Evolutionary conservation across 2,329 filamentous ascomycete species (phyloP), one percentile per base, ranked within the genome.

Genomic region (Ceratocystis smalleyi): DNA sequence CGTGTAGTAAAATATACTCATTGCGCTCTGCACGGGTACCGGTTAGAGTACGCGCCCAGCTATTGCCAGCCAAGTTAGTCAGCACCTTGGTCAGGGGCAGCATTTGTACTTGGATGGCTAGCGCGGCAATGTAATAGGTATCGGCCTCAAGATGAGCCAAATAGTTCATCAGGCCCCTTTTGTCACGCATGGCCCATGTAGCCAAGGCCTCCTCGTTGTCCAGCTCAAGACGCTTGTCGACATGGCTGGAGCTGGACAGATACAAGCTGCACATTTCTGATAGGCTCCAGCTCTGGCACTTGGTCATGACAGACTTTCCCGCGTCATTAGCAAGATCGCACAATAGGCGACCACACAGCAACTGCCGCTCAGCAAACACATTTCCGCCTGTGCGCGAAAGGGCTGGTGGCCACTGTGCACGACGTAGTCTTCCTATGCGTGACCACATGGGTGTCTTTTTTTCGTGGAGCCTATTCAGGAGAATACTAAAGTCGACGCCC

Each of bases 1-100:
- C 92, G 70, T 99, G 94, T 4, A 99, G 82, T 72, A 99, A 72
- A 89, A 99, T 99, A 80, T 96, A 99, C 76, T 99, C 94, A 75
- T 99, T 99, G 43, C 94, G 88, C 77, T 99, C 94, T 7, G 94
- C 94, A 72, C 94, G 87, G 22, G 94, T 99, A 74, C 94, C 94
- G 45, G 90, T 96, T 49, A 99, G 78, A 1, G 94, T 99, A 72
- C 94, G 85, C 64, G 92, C 92, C 94, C 94, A 99, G 0, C 94
- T 97, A 74, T 99, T 99, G 69, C 94, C 94, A 67, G 94, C 94
- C 73, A 99, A 79, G 71, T 97, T 97, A 15, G 94, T 99, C 68
- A 99, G 78, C 60, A 96, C 89, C 74, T 96, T 97, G 24, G 92
- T 96, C 63, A 99, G 77, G 15, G 94, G 89, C 55, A 99, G 80